phyloP scores from a whole-genome alignment of 768 basidiomycete species.

The Baorangia bicolor region DNA sequence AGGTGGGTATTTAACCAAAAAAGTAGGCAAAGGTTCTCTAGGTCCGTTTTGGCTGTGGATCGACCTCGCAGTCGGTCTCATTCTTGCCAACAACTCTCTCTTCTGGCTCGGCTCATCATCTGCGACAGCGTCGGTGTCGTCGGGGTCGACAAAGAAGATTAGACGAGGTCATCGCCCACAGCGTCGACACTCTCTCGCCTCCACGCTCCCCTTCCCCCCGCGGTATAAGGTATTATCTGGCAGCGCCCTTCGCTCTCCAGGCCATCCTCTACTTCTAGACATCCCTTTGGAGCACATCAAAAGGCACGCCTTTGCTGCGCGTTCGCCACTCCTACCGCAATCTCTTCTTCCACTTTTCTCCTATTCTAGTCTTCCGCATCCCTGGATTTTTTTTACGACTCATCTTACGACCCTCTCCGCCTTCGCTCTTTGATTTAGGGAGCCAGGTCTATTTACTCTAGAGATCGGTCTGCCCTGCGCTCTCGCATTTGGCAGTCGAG shows the following conservation, averaged over 20 bases:
- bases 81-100: slow-evolving; percentile 36
- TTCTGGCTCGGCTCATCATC: slow-evolving; percentile 34
- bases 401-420: slow-evolving; percentile 57
- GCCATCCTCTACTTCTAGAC: slow-evolving; percentile 24
- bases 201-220: slow-evolving; percentile 4
- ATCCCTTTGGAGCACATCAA: slow-evolving; percentile 44
- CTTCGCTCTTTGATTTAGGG: slow-evolving; percentile 41
- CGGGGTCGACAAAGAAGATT: slow-evolving; percentile 35
- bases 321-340: slow-evolving; percentile 58
- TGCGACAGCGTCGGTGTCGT: slow-evolving; percentile 45
- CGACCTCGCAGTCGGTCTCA: slow-evolving; percentile 47
- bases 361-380: slow-evolving; percentile 28
- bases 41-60: slow-evolving; percentile 42
- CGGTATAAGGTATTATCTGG: slow-evolving; percentile 21
- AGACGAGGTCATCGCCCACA: slow-evolving; percentile 32
- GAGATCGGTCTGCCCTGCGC: slow-evolving; percentile 44
- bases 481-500: slow-evolving; percentile 43
- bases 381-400: slow-evolving; percentile 56
- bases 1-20: slow-evolving; percentile 28
- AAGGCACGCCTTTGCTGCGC: slow-evolving; percentile 95
- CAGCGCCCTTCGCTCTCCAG: slow-evolving; percentile 17
- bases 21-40: slow-evolving; percentile 16
- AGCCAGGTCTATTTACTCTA: slow-evolving; percentile 38
- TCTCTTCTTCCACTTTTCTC: slow-evolving; percentile 28
- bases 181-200: slow-evolving; percentile 14